phyloP scores from a whole-genome alignment of 352 stramenopile genomes.

The Aphanomyces astaci region DNA sequence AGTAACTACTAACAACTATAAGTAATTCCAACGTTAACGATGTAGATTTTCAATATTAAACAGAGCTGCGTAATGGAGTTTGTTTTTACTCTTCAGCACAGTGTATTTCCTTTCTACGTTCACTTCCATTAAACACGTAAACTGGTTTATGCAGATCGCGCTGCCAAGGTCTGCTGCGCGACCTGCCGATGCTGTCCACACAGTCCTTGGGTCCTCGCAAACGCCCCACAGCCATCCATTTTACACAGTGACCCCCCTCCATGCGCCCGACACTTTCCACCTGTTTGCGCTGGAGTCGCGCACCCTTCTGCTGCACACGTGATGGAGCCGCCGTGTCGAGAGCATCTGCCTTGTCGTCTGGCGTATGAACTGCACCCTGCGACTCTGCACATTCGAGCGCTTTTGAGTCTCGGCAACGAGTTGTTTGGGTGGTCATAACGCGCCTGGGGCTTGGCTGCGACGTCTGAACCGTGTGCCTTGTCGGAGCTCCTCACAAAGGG shows the following conservation, averaged over 20 bases:
- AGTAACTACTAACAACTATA: too few relatives aligned
- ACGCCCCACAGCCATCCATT: background rate
- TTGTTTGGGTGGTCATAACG: background rate
- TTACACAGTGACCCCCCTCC: background rate
- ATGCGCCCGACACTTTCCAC: background rate
- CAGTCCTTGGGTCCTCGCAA: background rate
- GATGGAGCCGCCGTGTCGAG: background rate
- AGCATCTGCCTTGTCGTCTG: background rate
- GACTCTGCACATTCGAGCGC: background rate
- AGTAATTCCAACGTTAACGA: too few relatives aligned
- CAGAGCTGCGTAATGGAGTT: too few relatives aligned
- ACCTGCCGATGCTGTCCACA: background rate
- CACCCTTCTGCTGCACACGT: background rate
- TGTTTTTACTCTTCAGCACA: too few relatives aligned
- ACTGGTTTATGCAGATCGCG: background rate
- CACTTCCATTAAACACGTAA: background rate
- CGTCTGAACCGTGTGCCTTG: background rate
- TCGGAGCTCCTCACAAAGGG: background rate
- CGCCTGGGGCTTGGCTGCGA: background rate
- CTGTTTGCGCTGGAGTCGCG: background rate
- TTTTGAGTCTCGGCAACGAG: background rate
- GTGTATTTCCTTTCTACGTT: background rate
- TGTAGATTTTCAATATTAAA: too few relatives aligned
- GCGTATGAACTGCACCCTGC: background rate
- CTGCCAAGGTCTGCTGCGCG: background rate